Conservation (phyloP, 2,329 filamentous ascomycete species). For the Hypoxylon sp. region DNA sequence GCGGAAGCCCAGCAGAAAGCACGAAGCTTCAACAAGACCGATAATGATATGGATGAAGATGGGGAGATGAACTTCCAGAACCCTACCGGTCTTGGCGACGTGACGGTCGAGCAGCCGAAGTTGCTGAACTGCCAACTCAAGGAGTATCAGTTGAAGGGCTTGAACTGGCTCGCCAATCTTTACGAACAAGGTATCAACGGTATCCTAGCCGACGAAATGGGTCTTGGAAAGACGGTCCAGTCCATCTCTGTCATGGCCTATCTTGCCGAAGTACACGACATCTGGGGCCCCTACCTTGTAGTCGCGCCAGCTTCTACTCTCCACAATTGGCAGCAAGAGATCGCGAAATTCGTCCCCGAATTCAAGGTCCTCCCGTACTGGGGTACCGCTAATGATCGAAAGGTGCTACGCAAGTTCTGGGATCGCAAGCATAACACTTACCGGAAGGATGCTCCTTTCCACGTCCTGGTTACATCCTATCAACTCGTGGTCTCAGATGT, state of each 20-base stretch:
- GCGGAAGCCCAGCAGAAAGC: slow-evolving; percentile 95
- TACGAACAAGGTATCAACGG: slow-evolving; percentile 99
- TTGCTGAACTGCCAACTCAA: slow-evolving; percentile 95
- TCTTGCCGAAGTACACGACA: slow-evolving; percentile 95
- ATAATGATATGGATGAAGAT: slow-evolving; percentile 83
- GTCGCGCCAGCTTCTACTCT: slow-evolving; percentile 96
- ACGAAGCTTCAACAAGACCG: slow-evolving; percentile 86
- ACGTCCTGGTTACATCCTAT: slow-evolving; percentile 96
- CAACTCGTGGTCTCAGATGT: slow-evolving; percentile 97
- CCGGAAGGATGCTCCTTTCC: slow-evolving; percentile 91
- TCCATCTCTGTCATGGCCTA: slow-evolving; percentile 99
- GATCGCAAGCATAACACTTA: slow-evolving; percentile 98
- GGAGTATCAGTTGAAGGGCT: slow-evolving; percentile 98
- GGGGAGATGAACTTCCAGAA: slow-evolving; percentile 99
- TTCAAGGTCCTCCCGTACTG: slow-evolving; percentile 98
- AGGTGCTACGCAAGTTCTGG: slow-evolving; percentile 98
- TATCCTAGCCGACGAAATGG: slow-evolving; percentile 99
- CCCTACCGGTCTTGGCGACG: slow-evolving; percentile 91
- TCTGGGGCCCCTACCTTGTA: slow-evolving; percentile 97
- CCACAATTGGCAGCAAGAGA: slow-evolving; percentile 99
- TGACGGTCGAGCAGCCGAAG: slow-evolving; percentile 94
- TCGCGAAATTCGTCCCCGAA: slow-evolving; percentile 91
- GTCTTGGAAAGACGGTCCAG: slow-evolving; percentile 98
- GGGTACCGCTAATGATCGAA: slow-evolving; percentile 93
- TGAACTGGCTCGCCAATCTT: slow-evolving; percentile 98